Evolutionary conservation across 1,284 basidiomycete genomes (phyloP).

Genomic region (Rhizoctonia solani): DNA sequence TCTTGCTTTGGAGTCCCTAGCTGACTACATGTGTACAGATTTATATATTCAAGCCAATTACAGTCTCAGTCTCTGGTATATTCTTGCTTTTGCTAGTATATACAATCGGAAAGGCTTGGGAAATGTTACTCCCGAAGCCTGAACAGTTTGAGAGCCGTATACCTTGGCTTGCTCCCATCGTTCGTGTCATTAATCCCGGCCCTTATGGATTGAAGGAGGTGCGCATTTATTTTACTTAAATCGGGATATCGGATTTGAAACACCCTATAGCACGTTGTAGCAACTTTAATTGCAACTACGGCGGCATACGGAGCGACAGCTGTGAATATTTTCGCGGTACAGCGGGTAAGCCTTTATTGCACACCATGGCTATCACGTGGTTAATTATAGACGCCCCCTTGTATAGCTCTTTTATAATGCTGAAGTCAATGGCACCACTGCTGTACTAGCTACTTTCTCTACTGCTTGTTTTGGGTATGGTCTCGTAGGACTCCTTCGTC

Average conservation of each 20-base stretch:
- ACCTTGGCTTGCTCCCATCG: conserved; percentile 47
- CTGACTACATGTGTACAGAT: conserved; percentile 51
- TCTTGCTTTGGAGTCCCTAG: too few relatives aligned
- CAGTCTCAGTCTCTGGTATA: conserved; percentile 57
- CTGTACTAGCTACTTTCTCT: conserved; percentile 65
- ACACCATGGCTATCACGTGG: neutral
- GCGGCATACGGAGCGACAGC: conserved; percentile 57
- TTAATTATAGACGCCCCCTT: neutral
- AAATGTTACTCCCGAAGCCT: conserved; percentile 46
- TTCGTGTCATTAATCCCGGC: conserved; percentile 62
- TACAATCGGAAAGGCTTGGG: conserved; percentile 58
- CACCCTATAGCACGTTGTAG: conserved; percentile 57
- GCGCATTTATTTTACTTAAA: conserved; percentile 34
- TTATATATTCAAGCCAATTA: conserved; percentile 64
- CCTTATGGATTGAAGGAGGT: conserved; percentile 65
- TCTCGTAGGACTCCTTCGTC: conserved; percentile 59
- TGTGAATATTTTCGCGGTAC: conserved; percentile 64
- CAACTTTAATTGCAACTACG: conserved; percentile 63
- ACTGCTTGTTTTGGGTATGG: conserved; percentile 70
- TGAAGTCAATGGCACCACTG: conserved; percentile 58
- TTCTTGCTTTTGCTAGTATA: conserved; percentile 65
- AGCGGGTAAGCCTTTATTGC: conserved; percentile 51
- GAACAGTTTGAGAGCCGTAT: conserved; percentile 50
- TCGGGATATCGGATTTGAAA: conserved; percentile 36
- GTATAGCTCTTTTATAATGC: conserved; percentile 62